phyloP scores from a whole-genome alignment of 805 yeast species.

The Aciculoconidium aculeatum region DNA sequence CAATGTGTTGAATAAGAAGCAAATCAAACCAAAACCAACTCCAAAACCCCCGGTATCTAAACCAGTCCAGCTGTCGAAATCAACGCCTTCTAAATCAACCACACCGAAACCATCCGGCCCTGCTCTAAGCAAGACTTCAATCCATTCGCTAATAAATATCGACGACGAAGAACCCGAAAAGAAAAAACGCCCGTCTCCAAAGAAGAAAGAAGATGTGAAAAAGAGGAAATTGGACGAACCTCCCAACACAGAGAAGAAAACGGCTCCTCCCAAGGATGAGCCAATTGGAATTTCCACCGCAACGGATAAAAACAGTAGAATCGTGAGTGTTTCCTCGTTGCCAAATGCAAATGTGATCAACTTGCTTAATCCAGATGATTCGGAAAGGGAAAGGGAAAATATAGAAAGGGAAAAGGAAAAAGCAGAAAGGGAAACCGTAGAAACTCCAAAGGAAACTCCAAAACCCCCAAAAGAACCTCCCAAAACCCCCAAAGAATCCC shows the following conservation, averaged over 20 bases:
- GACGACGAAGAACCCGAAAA: conserved; percentile 23
- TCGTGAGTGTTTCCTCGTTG: no score
- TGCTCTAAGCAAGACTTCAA: conserved; percentile 28
- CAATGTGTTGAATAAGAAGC: no score
- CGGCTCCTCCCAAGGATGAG: no score
- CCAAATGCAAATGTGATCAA: conserved; percentile 3
- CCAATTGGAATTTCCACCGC: no score
- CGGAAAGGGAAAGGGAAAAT: conserved; percentile 2
- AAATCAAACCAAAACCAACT: no score
- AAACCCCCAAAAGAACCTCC: conserved; percentile 1
- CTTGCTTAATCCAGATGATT: conserved; percentile 1
- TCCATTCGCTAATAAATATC: conserved; percentile 34
- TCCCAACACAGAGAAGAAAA: conserved; percentile 8
- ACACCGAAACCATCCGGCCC: conserved; percentile 6
- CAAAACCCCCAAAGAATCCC: conserved; percentile 1
- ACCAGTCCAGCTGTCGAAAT: no score
- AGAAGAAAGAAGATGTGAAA: conserved; percentile 7
- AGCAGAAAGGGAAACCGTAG: conserved; percentile 10
- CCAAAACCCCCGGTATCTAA: conserved; percentile 2
- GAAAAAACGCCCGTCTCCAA: conserved; percentile 10
- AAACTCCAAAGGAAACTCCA: conserved; percentile 2
- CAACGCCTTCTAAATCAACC: conserved; percentile 2
- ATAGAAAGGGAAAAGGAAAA: conserved; percentile 8
- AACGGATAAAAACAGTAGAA: no score
- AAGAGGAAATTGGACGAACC: conserved; percentile 4